phyloP scores from a whole-genome alignment of 2,329 filamentous ascomycete genomes.

The Ascocoryne sarcoides region DNA sequence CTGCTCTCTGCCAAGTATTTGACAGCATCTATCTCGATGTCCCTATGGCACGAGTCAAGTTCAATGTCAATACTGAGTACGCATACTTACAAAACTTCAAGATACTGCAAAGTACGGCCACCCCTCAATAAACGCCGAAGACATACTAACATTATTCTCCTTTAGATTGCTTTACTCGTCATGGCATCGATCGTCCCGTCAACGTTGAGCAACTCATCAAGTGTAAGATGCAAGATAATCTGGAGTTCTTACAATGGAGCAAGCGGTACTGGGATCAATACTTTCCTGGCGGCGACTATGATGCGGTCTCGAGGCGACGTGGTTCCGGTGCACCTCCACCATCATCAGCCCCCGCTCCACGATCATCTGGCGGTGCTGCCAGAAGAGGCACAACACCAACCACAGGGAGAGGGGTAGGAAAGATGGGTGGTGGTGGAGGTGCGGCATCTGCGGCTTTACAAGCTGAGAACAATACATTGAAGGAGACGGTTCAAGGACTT shows the following conservation, averaged over 20 bases:
- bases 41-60: slow-evolving; percentile 93
- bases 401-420: slow-evolving; percentile 35
- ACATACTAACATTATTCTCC: slow-evolving; percentile 4
- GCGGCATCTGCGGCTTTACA: slow-evolving; percentile 64
- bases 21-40: slow-evolving; percentile 97
- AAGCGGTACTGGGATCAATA: slow-evolving; percentile 98
- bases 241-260: slow-evolving; percentile 95
- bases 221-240: slow-evolving; percentile 99
- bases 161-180: slow-evolving; percentile 72
- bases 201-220: slow-evolving; percentile 85
- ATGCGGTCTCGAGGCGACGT: slow-evolving; percentile 78
- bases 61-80: slow-evolving; percentile 96
- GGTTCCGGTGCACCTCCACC: slow-evolving; percentile 54
- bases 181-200: slow-evolving; percentile 81
- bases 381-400: slow-evolving; percentile 34
- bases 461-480: slow-evolving; percentile 78
- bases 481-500: slow-evolving; percentile 89
- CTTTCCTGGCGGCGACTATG: slow-evolving; percentile 95
- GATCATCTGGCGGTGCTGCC: slow-evolving; percentile 39
- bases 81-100: slow-evolving; percentile 99
- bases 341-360: slow-evolving; percentile 38
- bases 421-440: slow-evolving; percentile 38
- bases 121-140: slow-evolving; percentile 5
- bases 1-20: slow-evolving; percentile 93
- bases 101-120: slow-evolving; percentile 70